Base-by-base conservation (phyloP, 768 basidiomycete genomes). In the Auriculariales sp. region DNA sequence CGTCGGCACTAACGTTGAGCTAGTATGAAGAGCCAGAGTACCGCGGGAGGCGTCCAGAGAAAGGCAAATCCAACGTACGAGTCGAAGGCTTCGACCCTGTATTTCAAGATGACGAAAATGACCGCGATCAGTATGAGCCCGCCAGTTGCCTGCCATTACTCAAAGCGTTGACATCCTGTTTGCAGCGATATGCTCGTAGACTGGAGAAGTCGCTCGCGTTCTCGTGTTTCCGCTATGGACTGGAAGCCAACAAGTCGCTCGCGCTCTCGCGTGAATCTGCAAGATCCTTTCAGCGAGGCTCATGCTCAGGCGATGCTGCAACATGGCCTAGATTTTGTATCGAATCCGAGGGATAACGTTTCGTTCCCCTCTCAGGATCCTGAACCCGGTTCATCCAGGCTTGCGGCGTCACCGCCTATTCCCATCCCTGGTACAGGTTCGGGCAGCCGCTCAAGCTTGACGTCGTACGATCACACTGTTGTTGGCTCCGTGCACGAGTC, bases 201-300 rank as follows among this genome's bases (percentile, higher is more conserved):
- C 32, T 61, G 58, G 52, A 51, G 53, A 2, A 56, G 50, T 45
- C 31, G 10, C 53, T 48, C 51, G 51, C 53, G 39, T 49, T 59
- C 48, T 33, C 52, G 80, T 49, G 73, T 75, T 36, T 52, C 53
- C 39, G 67, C 79, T 25, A 95, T 95, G 91, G 92, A 94, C 60
- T 95, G 91, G 92, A 74, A 90, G 46, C 81, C 86, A 28, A 79
- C 90, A 62, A 92, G 89, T 64, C 75, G 91, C 54, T 94, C 91
- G 24, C 77, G 90, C 58, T 93, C 91, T 12, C 78, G 91, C 22
- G 81, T 83, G 57, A 81, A 85, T 19, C 27, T 30, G 7, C 51
- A 52, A 14, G 48, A 49, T 34, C 33, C 39, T 15, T 44, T 51
- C 17, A 49, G 54, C 47, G 67, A 68, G 52, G 58, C 57, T 3